Evolutionary conservation across 305 asterid genomes (phyloP).

Genomic region (Fraxinus velutina): DNA sequence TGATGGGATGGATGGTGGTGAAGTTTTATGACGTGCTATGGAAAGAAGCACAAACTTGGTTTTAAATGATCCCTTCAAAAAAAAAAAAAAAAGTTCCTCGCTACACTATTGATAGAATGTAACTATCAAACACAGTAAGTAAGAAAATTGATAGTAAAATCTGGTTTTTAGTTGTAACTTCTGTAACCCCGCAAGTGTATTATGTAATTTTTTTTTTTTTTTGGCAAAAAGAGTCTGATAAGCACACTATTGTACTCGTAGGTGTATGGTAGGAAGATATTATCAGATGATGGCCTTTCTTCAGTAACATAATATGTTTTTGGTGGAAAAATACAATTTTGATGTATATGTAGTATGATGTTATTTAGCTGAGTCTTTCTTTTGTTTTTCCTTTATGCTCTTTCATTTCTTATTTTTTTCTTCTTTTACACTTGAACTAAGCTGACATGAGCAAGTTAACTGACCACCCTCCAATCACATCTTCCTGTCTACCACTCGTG

Average conservation of each 20-base stretch:
- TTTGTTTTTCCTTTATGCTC: background rate
- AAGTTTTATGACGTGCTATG: background rate
- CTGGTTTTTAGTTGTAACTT: background rate
- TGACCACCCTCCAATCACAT: background rate
- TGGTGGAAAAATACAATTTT: background rate
- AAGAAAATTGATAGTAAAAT: too few species aligned
- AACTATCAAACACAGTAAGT: background rate
- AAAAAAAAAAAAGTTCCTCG: background rate
- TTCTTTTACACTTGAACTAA: background rate
- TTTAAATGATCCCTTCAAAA: background rate
- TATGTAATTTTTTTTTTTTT: too few species aligned
- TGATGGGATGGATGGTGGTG: background rate
- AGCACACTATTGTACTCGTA: background rate
- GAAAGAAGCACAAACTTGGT: background rate
- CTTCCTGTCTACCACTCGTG: background rate
- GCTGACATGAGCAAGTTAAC: background rate
- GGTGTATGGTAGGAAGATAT: background rate
- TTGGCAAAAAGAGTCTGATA: background rate
- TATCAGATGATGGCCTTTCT: background rate
- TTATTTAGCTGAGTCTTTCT: background rate
- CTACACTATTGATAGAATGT: background rate
- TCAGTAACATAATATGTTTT: background rate
- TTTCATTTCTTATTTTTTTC: background rate
- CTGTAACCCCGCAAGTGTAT: background rate
- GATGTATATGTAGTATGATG: background rate